Conservation (phyloP, 2,329 filamentous ascomycete species). For the Conoideocrella luteorostrata region DNA sequence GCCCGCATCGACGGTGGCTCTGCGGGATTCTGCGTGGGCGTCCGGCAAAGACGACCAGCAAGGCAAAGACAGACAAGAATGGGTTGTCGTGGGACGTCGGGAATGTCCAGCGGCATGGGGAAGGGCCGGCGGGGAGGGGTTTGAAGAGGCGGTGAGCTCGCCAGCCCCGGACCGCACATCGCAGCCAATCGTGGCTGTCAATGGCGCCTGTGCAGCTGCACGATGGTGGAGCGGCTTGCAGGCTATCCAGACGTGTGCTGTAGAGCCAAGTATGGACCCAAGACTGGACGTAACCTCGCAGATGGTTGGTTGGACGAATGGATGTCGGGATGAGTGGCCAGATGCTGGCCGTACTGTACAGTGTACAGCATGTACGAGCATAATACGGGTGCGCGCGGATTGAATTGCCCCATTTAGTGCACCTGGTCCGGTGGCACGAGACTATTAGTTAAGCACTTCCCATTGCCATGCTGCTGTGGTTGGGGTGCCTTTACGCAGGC, state of each 20-base stretch:
- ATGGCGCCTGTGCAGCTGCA: slow-evolving; percentile 25
- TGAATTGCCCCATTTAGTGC: too few species aligned
- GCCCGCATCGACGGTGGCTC: slow-evolving; percentile 10
- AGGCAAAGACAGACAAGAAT: background rate
- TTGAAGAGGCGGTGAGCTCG: slow-evolving; percentile 33
- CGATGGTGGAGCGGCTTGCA: slow-evolving; percentile 16
- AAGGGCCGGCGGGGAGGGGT: slow-evolving; percentile 15
- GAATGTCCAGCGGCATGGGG: slow-evolving; percentile 10
- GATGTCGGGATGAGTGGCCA: background rate
- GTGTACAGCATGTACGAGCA: too few species aligned
- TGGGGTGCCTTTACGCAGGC: too few species aligned
- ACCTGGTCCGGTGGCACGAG: too few species aligned
- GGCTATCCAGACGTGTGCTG: slow-evolving; percentile 17
- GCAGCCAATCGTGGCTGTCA: slow-evolving; percentile 27
- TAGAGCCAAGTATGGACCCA: too few species aligned
- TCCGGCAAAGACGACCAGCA: slow-evolving; percentile 6
- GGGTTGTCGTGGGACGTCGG: slow-evolving; percentile 1
- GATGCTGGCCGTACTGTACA: too few species aligned
- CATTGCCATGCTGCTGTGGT: too few species aligned
- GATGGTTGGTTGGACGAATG: too few species aligned
- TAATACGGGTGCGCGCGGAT: too few species aligned
- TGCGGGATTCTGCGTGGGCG: slow-evolving; percentile 2
- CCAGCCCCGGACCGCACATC: slow-evolving; percentile 25
- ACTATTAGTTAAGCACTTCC: too few species aligned
- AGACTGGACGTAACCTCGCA: too few species aligned